These are phyloP conservation scores for Rhodomyrtus tomentosa DNA, from an alignment of 345 rosid genomes.

Conservation along the genomic window DNA sequence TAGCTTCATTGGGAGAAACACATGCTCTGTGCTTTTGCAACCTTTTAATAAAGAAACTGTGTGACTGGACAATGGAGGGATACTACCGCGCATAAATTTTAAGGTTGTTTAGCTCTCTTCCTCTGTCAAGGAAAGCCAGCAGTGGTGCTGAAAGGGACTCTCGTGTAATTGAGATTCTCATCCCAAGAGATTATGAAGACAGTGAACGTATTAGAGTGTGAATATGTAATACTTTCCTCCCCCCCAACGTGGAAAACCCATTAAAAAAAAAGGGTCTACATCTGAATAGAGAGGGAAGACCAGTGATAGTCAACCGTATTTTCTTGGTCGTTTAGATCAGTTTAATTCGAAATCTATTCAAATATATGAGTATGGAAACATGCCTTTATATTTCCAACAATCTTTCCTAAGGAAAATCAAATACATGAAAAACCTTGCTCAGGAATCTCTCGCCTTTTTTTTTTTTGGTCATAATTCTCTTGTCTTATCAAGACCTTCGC, in stretches of 20 bases:
- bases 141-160: too few species aligned
- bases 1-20: not conserved
- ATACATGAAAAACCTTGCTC: too few species aligned
- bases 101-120: not conserved
- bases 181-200: not conserved
- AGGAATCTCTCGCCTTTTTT: too few species aligned
- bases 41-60: too few species aligned
- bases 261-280: too few species aligned
- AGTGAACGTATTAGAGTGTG: not conserved
- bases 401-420: too few species aligned
- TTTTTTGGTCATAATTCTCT: too few species aligned
- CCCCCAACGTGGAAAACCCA: not conserved
- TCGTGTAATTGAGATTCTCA: not conserved
- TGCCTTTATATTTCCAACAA: not conserved
- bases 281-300: not conserved
- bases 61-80: not conserved
- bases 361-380: not conserved
- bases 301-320: too few species aligned
- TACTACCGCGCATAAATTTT: not conserved
- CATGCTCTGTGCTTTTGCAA: not conserved
- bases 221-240: not conserved
- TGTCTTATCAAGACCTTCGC: too few species aligned
- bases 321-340: not conserved
- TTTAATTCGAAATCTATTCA: too few species aligned
- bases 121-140: not conserved